A percentile compares a stretch with the other conserved stretches of the same genome.
These are phyloP conservation scores for Aegilops tauschii DNA, from an alignment of 176 grass and related monocot genomes.

Conservation along the genomic window DNA sequence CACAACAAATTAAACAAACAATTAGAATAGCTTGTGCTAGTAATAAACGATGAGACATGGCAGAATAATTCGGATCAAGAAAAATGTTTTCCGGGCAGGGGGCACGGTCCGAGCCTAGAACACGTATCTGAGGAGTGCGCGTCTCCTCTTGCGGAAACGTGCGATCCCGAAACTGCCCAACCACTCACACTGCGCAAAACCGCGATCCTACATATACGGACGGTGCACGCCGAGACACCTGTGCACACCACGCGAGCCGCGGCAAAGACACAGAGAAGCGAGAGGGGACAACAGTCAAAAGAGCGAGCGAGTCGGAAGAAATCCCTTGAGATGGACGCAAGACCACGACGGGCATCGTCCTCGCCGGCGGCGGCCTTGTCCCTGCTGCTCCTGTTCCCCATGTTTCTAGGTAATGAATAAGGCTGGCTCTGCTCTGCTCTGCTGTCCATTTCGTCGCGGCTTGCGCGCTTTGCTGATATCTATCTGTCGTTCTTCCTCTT, in stretches of 20 bases:
- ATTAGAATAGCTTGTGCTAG: too few relatives aligned
- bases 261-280: background rate
- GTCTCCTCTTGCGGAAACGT: background rate
- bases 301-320: background rate
- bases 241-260: background rate
- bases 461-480: background rate
- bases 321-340: conserved; percentile 9
- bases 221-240: background rate
- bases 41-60: too few relatives aligned
- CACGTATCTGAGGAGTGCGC: conserved; percentile 13
- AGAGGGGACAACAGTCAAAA: background rate
- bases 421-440: background rate
- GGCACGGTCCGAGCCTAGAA: background rate
- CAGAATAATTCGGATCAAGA: background rate
- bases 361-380: background rate
- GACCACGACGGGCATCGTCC: background rate
- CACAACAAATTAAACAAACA: too few relatives aligned
- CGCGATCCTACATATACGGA: background rate
- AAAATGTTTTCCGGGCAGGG: background rate
- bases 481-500: background rate
- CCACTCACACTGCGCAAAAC: background rate
- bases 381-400: conserved; percentile 7
- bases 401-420: conserved; percentile 5
- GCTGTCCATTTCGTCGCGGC: background rate
- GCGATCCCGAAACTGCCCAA: background rate